A percentile compares a stretch with the other conserved stretches of the same genome.
phyloP scores from a whole-genome alignment of 768 basidiomycete genomes.

The Xerocomellus intermedius region DNA sequence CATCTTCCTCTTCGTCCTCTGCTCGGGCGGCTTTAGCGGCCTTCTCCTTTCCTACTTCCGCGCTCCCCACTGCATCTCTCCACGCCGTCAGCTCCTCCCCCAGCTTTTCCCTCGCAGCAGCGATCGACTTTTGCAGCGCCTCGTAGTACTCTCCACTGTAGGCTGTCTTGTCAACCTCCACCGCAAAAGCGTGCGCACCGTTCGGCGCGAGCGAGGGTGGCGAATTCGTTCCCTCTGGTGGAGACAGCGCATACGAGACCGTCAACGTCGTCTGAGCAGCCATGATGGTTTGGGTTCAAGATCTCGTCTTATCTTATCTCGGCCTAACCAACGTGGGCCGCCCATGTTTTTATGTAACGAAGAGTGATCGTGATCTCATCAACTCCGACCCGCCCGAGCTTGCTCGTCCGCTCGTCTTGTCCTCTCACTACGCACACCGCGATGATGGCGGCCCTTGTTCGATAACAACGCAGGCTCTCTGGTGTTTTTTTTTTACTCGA shows the following conservation, averaged over 20 bases:
- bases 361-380: not conserved
- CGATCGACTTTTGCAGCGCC: conserved; percentile 47
- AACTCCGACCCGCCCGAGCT: conserved; percentile 12
- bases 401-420: not conserved
- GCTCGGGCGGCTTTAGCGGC: conserved; percentile 39
- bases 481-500: conserved; percentile 5
- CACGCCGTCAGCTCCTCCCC: conserved; percentile 72
- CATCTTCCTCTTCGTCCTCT: conserved; percentile 50
- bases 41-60: conserved; percentile 61
- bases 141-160: conserved; percentile 43
- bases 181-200: conserved; percentile 26
- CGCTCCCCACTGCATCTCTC: conserved; percentile 70
- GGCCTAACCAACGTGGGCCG: conserved; percentile 5
- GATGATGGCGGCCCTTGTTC: conserved; percentile 52
- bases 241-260: conserved; percentile 23
- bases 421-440: conserved; percentile 8
- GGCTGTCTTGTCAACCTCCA: conserved; percentile 19
- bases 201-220: conserved; percentile 22
- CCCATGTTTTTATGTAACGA: not conserved
- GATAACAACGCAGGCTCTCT: conserved; percentile 49
- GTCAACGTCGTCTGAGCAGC: conserved; percentile 14
- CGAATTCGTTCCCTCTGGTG: conserved; percentile 16
- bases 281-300: conserved; percentile 15
- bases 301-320: conserved; percentile 27
- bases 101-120: conserved; percentile 49